Conservation (phyloP, 805 yeast genomes). For the Saturnispora diversa region DNA sequence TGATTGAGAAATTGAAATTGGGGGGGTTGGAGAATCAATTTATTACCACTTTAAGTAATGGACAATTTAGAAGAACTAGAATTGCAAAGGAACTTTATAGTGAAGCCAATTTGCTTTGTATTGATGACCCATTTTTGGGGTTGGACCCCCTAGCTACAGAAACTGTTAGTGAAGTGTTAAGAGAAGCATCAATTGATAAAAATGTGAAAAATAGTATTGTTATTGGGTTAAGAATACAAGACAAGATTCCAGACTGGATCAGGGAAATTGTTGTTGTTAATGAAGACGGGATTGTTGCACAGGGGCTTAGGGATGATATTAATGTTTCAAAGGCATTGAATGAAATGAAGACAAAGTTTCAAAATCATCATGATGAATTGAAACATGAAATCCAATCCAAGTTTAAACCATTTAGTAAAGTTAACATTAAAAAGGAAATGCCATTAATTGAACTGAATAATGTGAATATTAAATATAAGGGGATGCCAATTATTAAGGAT, state of each 20-base stretch:
- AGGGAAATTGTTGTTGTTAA: constrained; percentile 61
- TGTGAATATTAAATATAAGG: constrained; percentile 60
- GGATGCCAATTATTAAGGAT: constrained; percentile 48
- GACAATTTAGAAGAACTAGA: constrained; percentile 87
- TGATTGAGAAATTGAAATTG: constrained; percentile 47
- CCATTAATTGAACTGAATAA: constrained; percentile 44
- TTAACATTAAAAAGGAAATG: not conserved
- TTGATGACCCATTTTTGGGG: constrained; percentile 92
- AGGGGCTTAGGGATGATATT: constrained; percentile 38
- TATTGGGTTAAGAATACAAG: constrained; percentile 72
- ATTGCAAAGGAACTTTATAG: constrained; percentile 65
- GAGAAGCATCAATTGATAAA: constrained; percentile 15
- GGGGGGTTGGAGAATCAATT: constrained; percentile 56
- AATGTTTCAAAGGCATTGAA: constrained; percentile 16
- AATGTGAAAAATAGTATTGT: constrained; percentile 44
- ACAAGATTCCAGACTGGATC: constrained; percentile 71
- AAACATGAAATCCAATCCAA: constrained; percentile 14
- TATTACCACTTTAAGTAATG: constrained; percentile 85
- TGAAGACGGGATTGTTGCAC: constrained; percentile 40
- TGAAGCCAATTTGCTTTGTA: constrained; percentile 55
- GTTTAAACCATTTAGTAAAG: not conserved
- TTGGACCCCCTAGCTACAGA: constrained; percentile 68
- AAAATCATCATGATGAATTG: constrained; percentile 18
- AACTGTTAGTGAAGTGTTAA: constrained; percentile 49
- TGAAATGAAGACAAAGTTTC: constrained; percentile 20